phyloP scores from a whole-genome alignment of 768 basidiomycete species.

The Arthromyces matolae region DNA sequence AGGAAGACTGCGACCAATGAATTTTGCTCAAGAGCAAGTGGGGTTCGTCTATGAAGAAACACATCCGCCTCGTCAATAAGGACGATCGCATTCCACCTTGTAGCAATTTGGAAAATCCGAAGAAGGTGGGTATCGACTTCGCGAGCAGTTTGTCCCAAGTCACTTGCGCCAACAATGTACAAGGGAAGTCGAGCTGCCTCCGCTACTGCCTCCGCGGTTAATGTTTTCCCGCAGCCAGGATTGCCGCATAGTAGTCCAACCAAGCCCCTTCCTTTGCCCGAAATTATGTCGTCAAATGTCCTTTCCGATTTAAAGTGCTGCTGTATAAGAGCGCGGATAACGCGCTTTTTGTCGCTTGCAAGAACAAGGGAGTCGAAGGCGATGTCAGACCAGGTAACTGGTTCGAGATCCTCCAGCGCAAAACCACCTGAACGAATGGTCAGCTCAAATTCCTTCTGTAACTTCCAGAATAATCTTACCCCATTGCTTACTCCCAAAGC shows the following conservation, averaged over 20 bases:
- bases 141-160: slow-evolving; percentile 26
- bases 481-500: slow-evolving; percentile 25
- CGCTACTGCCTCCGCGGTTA: slow-evolving; percentile 32
- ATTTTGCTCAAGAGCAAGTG: slow-evolving; percentile 24
- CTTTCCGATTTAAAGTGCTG: slow-evolving; percentile 12
- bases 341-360: slow-evolving; percentile 27
- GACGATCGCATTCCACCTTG: slow-evolving; percentile 32
- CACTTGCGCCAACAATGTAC: slow-evolving; percentile 29
- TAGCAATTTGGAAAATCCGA: slow-evolving; percentile 24
- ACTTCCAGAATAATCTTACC: slow-evolving; percentile 14
- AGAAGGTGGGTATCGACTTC: slow-evolving; percentile 21
- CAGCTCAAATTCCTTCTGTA: not conserved
- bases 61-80: slow-evolving; percentile 36
- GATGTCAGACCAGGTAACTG: slow-evolving; percentile 29
- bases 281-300: slow-evolving; percentile 31
- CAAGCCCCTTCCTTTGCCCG: slow-evolving; percentile 27
- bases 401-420: not conserved
- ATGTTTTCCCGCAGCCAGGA: slow-evolving; percentile 36
- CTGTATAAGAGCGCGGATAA: slow-evolving; percentile 28
- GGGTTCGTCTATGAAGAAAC: slow-evolving; percentile 25
- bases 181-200: slow-evolving; percentile 27
- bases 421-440: not conserved
- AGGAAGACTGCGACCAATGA: slow-evolving; percentile 34
- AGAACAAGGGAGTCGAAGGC: slow-evolving; percentile 33
- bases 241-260: slow-evolving; percentile 23